Conservation (phyloP, 2,329 filamentous ascomycete genomes). For the Pyricularia sp. region DNA sequence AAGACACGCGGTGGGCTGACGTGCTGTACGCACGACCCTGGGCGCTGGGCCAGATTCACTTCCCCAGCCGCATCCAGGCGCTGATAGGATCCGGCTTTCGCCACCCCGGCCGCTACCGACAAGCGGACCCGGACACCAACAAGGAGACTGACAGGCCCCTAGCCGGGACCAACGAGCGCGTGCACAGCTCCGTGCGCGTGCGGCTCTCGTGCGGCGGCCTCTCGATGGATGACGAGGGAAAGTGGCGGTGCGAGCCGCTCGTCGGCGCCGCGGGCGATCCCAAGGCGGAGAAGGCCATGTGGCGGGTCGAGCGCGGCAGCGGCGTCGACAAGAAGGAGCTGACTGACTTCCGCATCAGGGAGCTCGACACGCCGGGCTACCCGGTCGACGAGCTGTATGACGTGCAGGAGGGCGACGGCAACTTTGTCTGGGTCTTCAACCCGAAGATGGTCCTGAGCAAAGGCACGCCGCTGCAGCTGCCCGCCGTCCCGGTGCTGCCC, state of each 20-base stretch:
- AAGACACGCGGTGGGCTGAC: slow-evolving; percentile 11
- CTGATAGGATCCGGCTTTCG: slow-evolving; percentile 18
- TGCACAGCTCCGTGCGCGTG: slow-evolving; percentile 21
- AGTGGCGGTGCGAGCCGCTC: slow-evolving; percentile 18
- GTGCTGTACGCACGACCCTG: slow-evolving; percentile 17
- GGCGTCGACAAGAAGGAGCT: slow-evolving; percentile 6
- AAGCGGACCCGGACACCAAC: slow-evolving; percentile 27
- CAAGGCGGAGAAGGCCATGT: slow-evolving; percentile 10
- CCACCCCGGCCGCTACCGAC: slow-evolving; percentile 24
- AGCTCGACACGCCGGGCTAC: slow-evolving; percentile 7
- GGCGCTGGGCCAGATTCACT: slow-evolving; percentile 18
- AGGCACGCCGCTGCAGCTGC: slow-evolving; percentile 11
- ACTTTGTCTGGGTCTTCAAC: slow-evolving; percentile 20
- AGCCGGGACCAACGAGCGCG: slow-evolving; percentile 25
- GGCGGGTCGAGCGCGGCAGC: slow-evolving; percentile 15
- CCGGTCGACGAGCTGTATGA: slow-evolving; percentile 15
- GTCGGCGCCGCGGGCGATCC: slow-evolving; percentile 7
- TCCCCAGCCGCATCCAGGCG: slow-evolving; percentile 16
- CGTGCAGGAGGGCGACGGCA: slow-evolving; percentile 14
- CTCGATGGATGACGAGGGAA: slow-evolving; percentile 22
- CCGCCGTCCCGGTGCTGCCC: slow-evolving; percentile 14
- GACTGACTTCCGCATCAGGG: slow-evolving; percentile 6
- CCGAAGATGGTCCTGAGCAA: slow-evolving; percentile 8
- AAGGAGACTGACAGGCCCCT: slow-evolving; percentile 23
- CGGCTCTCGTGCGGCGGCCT: slow-evolving; percentile 18